These are phyloP conservation scores for Aspergillus biplanus DNA, from an alignment of 495 filamentous ascomycete species.

Conservation along the genomic window DNA sequence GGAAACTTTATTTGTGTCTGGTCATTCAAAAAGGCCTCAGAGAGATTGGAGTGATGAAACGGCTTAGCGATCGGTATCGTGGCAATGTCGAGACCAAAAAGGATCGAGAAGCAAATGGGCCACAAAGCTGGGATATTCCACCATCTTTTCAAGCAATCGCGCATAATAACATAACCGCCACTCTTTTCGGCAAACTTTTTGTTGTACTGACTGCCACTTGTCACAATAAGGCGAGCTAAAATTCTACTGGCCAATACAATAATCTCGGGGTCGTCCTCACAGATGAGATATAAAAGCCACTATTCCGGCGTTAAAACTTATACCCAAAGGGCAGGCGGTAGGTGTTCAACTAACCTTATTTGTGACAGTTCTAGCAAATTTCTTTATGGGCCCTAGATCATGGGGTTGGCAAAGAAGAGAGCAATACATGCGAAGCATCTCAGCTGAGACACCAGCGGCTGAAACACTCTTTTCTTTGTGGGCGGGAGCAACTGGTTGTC, in stretches of 20 bases:
- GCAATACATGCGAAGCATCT: slow-evolving; percentile 81
- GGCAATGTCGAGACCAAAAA: slow-evolving; percentile 82
- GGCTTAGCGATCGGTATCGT: slow-evolving; percentile 71
- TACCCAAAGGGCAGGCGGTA: not conserved
- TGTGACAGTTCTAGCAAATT: slow-evolving; percentile 93
- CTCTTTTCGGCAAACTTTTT: slow-evolving; percentile 83
- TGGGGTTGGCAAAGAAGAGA: slow-evolving; percentile 75
- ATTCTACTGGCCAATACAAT: slow-evolving; percentile 84
- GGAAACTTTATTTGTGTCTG: slow-evolving; percentile 70
- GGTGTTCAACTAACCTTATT: slow-evolving; percentile 72
- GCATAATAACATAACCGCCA: slow-evolving; percentile 85
- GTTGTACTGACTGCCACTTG: slow-evolving; percentile 77
- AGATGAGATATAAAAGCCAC: slow-evolving; percentile 95
- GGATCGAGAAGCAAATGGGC: slow-evolving; percentile 85
- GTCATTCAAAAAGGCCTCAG: slow-evolving; percentile 67
- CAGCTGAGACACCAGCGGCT: slow-evolving; percentile 64
- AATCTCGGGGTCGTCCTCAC: slow-evolving; percentile 81
- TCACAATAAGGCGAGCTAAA: slow-evolving; percentile 79
- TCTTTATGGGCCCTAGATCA: slow-evolving; percentile 68
- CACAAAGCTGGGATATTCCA: slow-evolving; percentile 86
- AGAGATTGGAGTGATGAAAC: slow-evolving; percentile 72
- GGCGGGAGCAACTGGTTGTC: slow-evolving; percentile 31
- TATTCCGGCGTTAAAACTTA: slow-evolving; percentile 37
- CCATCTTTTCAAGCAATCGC: slow-evolving; percentile 78
- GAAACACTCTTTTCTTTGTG: slow-evolving; percentile 37